Conservation (phyloP, 2,329 filamentous ascomycete genomes). For the Lecanicillium sp. region DNA sequence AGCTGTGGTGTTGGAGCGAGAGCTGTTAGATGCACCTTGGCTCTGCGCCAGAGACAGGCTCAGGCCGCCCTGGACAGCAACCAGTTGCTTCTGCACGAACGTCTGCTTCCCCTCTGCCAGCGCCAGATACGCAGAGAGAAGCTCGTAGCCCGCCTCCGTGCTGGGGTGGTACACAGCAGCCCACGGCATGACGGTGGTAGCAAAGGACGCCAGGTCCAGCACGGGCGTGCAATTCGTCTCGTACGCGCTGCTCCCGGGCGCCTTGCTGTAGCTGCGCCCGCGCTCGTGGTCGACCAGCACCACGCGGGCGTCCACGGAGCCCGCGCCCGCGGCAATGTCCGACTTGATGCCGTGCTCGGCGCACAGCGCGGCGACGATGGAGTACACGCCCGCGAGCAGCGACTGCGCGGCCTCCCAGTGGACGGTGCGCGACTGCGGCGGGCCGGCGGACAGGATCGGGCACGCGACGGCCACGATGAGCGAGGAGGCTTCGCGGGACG, state of each 20-base stretch:
- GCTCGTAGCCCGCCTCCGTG: conserved; percentile 53
- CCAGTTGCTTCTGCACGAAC: conserved; percentile 41
- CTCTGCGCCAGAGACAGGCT: conserved; percentile 23
- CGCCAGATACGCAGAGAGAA: conserved; percentile 43
- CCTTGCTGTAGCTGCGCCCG: conserved; percentile 20
- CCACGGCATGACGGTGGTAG: conserved; percentile 50
- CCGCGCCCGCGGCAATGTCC: conserved; percentile 46
- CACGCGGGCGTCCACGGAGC: conserved; percentile 69
- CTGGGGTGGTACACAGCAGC: conserved; percentile 57
- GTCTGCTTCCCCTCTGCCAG: conserved; percentile 38
- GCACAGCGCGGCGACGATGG: conserved; percentile 66
- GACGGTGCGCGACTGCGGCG: conserved; percentile 31
- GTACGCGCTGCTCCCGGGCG: conserved; percentile 25
- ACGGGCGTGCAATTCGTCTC: conserved; percentile 38
- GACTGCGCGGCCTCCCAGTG: conserved; percentile 63
- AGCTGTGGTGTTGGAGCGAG: conserved; percentile 4
- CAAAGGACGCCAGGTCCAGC: conserved; percentile 44
- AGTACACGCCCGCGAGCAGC: conserved; percentile 72
- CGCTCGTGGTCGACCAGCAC: conserved; percentile 60
- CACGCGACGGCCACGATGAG: conserved; percentile 53
- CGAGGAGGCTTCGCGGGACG: conserved; percentile 24
- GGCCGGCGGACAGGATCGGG: conserved; percentile 48
- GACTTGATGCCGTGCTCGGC: conserved; percentile 52
- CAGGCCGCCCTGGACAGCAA: conserved; percentile 45
- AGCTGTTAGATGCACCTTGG: neutral